Conservation (phyloP, 495 filamentous ascomycete species). For the Penicillium manginii region DNA sequence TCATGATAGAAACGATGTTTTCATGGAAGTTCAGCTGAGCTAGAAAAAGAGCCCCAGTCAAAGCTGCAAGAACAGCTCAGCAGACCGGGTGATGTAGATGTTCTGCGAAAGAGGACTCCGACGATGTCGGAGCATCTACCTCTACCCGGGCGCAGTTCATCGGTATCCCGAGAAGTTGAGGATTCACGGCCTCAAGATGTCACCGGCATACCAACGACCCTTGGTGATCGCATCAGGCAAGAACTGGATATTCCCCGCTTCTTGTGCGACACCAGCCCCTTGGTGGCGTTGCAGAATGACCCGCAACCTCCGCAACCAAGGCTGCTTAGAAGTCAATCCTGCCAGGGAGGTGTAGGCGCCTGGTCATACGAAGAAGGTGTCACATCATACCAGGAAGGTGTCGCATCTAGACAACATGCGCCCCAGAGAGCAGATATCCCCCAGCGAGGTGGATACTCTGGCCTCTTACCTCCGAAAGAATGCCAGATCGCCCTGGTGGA, state of each 20-base stretch:
- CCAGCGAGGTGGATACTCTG: neutral
- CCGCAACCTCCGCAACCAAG: neutral
- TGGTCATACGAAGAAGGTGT: conserved; percentile 21
- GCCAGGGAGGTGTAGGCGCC: conserved; percentile 25
- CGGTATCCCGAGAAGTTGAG: conserved; percentile 1
- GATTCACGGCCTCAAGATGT: neutral
- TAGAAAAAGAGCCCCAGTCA: neutral
- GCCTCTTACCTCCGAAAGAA: conserved; percentile 20
- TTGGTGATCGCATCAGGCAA: neutral
- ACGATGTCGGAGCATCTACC: neutral
- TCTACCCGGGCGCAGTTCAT: neutral
- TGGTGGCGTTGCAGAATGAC: neutral
- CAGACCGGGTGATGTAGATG: neutral
- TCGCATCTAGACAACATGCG: conserved; percentile 5
- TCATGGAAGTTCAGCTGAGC: conserved; percentile 1
- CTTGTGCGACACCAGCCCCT: neutral
- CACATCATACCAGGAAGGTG: conserved; percentile 8
- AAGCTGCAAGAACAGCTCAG: neutral
- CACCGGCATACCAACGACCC: neutral
- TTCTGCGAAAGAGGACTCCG: neutral
- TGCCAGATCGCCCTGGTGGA: conserved; percentile 25
- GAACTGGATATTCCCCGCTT: conserved; percentile 4
- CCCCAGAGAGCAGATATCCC: neutral
- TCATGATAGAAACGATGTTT: conserved; percentile 27
- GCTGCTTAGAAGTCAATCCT: conserved; percentile 6